These are phyloP conservation scores for Penicillium odoratum DNA, from an alignment of 495 filamentous ascomycete species.

Conservation along the genomic window DNA sequence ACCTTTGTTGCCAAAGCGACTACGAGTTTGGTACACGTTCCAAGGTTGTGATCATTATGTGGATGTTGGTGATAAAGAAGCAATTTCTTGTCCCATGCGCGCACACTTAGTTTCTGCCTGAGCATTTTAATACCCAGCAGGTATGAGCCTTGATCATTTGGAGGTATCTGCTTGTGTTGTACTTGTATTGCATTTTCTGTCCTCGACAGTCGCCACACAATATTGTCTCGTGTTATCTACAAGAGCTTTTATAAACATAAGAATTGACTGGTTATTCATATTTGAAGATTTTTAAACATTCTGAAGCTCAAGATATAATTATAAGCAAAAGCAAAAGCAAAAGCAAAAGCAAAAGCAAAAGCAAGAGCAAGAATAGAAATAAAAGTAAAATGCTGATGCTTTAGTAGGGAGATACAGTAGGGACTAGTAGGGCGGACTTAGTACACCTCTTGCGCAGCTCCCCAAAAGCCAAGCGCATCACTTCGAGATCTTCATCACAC, in stretches of 20 bases:
- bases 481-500: conserved; percentile 11
- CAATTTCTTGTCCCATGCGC: conserved; percentile 41
- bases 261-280: neutral
- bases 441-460: conserved; percentile 23
- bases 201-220: conserved; percentile 6
- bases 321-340: neutral
- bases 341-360: neutral
- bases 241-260: neutral
- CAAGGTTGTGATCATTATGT: conserved; percentile 45
- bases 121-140: conserved; percentile 4
- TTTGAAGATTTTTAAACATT: neutral
- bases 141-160: neutral
- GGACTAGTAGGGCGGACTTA: conserved; percentile 12
- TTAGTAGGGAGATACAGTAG: too few relatives aligned
- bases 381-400: too few relatives aligned
- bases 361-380: neutral
- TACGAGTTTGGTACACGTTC: conserved; percentile 56
- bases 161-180: conserved; percentile 14
- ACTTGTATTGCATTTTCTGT: conserved; percentile 14
- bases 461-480: conserved; percentile 27
- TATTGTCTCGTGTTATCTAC: conserved; percentile 3
- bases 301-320: neutral
- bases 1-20: conserved; percentile 49
- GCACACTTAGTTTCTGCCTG: conserved; percentile 26
- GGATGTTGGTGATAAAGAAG: conserved; percentile 48